phyloP scores from a whole-genome alignment of 768 basidiomycete genomes.

The Kondoa malvinella region DNA sequence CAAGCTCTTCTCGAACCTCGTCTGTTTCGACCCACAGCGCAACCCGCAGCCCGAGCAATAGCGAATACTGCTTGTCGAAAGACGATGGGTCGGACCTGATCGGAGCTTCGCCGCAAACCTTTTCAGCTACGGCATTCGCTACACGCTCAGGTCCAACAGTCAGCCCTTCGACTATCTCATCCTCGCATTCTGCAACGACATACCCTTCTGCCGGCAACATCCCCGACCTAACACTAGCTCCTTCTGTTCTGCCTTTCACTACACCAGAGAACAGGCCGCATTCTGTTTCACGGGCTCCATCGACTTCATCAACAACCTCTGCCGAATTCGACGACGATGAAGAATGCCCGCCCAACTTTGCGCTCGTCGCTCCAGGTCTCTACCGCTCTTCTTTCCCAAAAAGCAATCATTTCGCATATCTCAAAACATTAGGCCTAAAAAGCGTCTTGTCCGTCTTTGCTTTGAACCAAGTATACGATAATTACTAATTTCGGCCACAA shows the following conservation, averaged over 20 bases:
- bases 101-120: no score
- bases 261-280: not conserved
- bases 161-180: not conserved
- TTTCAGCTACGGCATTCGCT: no score
- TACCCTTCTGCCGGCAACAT: not conserved
- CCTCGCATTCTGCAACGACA: not conserved
- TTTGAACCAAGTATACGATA: not conserved
- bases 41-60: not conserved
- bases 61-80: no score
- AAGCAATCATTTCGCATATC: conserved; percentile 32
- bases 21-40: not conserved
- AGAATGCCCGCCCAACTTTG: conserved; percentile 32
- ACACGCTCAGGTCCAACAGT: not conserved
- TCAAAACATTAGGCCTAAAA: conserved; percentile 31
- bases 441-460: conserved; percentile 32
- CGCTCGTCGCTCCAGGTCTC: conserved; percentile 27
- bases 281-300: not conserved
- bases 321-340: conserved; percentile 2
- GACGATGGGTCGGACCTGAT: no score
- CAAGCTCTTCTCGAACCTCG: not conserved
- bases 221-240: not conserved
- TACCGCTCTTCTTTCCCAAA: conserved; percentile 33
- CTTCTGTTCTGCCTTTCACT: not conserved
- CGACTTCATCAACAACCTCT: not conserved
- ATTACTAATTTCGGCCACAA: not conserved